Evolutionary conservation across 768 basidiomycete genomes (phyloP), one percentile per base, ranked within the genome.

Genomic region (Suillus tomentosus): DNA sequence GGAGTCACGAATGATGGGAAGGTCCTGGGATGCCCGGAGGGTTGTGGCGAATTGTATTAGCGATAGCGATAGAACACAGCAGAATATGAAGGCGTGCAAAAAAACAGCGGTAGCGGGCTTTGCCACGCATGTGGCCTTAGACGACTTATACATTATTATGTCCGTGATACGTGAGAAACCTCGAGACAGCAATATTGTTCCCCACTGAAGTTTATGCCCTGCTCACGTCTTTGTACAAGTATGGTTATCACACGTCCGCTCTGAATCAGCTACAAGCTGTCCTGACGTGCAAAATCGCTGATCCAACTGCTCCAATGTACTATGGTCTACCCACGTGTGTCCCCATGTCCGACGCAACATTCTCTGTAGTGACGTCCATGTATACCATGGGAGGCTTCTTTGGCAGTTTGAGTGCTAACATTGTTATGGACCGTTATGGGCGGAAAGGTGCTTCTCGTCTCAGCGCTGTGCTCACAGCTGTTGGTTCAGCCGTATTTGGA

Each of bases 161-260:
- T 24, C 24, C 1, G 24, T 24, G 27, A 27, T 27, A 27, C 27
- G 27, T 27, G 27, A 27, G 27, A 27, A 27, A 27, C 27, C 27
- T 27, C 27, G 27, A 27, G 27, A 27, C 27, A 2, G 27, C 37
- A 40, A n/a, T 31, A 67, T n/a, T 7, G 39, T 40, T 17, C 27
- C 56, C 27, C 39, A 3, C 14, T 22, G 5, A 15, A 1, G 13
- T 10, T 5, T n/a, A 53, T 36, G 17, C 19, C 9, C 39, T 61
- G 17, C 65, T 42, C 6, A 34, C 37, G 15, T 36, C 55, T 39
- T 15, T 51, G 61, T 40, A 3, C 31, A 61, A 92, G 85, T 94
- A 93, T 78, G 95, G 95, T n/a, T 97, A 91, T 75, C 94, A 96
- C 74, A 92, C 95, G 48, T 92, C 94, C 2, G 89, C 89, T 17